Percentiles rank a stretch among this genome's conserved stretches.
These are phyloP conservation scores for Dactylellina cionopaga DNA, from an alignment of 2,329 filamentous ascomycete species.

Conservation along the genomic window DNA sequence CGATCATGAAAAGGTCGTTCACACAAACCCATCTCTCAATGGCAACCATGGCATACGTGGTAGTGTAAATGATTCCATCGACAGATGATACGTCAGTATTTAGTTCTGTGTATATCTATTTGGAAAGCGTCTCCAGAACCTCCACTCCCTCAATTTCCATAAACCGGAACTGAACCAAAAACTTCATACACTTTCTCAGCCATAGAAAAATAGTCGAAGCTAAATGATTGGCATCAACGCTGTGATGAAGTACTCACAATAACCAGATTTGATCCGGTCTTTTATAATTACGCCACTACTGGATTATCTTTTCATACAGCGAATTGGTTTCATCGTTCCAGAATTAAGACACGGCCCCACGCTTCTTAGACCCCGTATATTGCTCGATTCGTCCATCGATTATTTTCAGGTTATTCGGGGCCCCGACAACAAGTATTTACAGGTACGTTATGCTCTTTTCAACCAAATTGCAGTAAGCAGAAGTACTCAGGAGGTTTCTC, in stretches of 20 bases:
- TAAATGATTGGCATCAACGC: slow-evolving; percentile 15
- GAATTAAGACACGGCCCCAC: not conserved
- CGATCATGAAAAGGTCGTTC: too few species aligned
- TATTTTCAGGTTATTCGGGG: not conserved
- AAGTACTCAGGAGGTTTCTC: too few species aligned
- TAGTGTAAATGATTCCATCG: too few species aligned
- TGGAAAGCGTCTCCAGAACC: not conserved
- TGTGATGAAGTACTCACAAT: slow-evolving; percentile 13
- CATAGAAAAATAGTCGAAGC: slow-evolving; percentile 24
- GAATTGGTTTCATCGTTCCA: too few species aligned
- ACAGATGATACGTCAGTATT: too few species aligned
- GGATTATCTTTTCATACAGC: slow-evolving; percentile 8
- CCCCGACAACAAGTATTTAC: too few species aligned
- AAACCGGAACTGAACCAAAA: not conserved
- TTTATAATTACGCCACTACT: not conserved
- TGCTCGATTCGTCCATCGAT: slow-evolving; percentile 4
- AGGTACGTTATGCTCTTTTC: too few species aligned
- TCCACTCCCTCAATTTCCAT: not conserved
- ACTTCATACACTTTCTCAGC: not conserved
- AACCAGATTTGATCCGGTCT: slow-evolving; percentile 3
- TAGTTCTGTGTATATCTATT: not conserved
- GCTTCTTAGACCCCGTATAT: slow-evolving; percentile 4
- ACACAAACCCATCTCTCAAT: too few species aligned
- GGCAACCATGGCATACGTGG: too few species aligned
- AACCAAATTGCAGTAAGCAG: too few species aligned